These are phyloP conservation scores for Stachybotrys chlorohalonatus DNA, from an alignment of 2,329 filamentous ascomycete genomes.

Conservation along the genomic window DNA sequence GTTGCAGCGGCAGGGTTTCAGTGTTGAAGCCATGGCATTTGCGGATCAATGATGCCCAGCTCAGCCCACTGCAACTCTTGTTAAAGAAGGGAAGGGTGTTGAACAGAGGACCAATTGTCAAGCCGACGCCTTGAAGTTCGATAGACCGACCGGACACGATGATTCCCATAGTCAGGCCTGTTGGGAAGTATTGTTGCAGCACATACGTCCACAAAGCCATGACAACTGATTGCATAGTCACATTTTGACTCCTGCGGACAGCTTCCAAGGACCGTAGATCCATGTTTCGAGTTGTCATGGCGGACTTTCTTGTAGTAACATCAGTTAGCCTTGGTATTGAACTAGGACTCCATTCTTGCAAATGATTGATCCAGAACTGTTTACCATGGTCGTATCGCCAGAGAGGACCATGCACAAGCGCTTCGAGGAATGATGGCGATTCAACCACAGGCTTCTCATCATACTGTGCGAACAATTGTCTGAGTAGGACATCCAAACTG, in stretches of 20 bases:
- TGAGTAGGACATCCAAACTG: constrained; percentile 61
- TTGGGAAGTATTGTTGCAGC: constrained; percentile 41
- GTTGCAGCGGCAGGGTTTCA: constrained; percentile 58
- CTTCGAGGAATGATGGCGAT: constrained; percentile 54
- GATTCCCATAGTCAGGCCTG: constrained; percentile 55
- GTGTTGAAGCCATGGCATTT: constrained; percentile 65
- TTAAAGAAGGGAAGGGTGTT: constrained; percentile 75
- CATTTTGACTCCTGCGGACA: constrained; percentile 49
- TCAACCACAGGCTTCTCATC: constrained; percentile 8
- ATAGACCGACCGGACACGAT: constrained; percentile 72
- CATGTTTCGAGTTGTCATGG: constrained; percentile 14
- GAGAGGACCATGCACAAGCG: constrained; percentile 62
- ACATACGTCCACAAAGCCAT: constrained; percentile 66
- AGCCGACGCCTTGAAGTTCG: constrained; percentile 54
- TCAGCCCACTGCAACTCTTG: constrained; percentile 29
- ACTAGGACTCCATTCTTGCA: constrained; percentile 25
- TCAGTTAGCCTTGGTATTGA: constrained; percentile 6
- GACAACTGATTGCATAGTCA: constrained; percentile 71
- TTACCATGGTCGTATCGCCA: constrained; percentile 27
- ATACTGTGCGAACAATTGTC: constrained; percentile 33
- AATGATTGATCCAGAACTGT: constrained; percentile 59
- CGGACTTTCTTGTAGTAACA: background rate
- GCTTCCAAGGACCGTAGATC: constrained; percentile 36
- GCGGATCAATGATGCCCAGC: constrained; percentile 51
- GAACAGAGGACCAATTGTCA: constrained; percentile 74